These are phyloP conservation scores for Suhomyces bokatorum DNA, from an alignment of 1,139 yeast species.

Conservation along the genomic window DNA sequence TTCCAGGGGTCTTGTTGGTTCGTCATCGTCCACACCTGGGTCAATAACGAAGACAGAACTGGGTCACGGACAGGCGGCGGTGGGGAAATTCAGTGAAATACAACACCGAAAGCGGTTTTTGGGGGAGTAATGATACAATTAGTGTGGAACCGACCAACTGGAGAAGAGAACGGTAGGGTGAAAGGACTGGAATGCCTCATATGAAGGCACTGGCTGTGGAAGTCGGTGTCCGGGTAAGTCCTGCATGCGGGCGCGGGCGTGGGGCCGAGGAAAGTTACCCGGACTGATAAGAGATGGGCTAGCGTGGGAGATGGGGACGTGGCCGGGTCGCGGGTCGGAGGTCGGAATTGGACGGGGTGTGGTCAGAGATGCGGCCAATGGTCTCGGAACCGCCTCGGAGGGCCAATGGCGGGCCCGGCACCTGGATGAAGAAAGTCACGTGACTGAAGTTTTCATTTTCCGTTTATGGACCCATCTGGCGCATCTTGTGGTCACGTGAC, in stretches of 20 bases:
- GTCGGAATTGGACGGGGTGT: background rate
- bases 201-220: slow-evolving; percentile 7
- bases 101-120: background rate
- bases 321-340: background rate
- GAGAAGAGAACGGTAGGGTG: slow-evolving; percentile 1
- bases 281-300: slow-evolving; percentile 4
- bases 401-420: background rate
- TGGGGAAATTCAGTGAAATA: background rate
- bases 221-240: slow-evolving; percentile 14
- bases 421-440: background rate
- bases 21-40: slow-evolving; percentile 29
- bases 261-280: slow-evolving; percentile 9
- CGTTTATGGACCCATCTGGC: background rate
- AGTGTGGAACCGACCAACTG: background rate
- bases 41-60: slow-evolving; percentile 1
- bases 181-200: slow-evolving; percentile 1
- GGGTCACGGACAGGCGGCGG: background rate
- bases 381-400: background rate
- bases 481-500: background rate
- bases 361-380: background rate
- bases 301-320: background rate
- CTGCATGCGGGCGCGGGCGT: slow-evolving; percentile 2
- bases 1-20: slow-evolving; percentile 50
- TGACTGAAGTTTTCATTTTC: background rate
- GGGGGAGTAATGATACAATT: slow-evolving; percentile 5